phyloP scores from a whole-genome alignment of 2,329 filamentous ascomycete species.

The Cephalotrichum gorgonifer region DNA sequence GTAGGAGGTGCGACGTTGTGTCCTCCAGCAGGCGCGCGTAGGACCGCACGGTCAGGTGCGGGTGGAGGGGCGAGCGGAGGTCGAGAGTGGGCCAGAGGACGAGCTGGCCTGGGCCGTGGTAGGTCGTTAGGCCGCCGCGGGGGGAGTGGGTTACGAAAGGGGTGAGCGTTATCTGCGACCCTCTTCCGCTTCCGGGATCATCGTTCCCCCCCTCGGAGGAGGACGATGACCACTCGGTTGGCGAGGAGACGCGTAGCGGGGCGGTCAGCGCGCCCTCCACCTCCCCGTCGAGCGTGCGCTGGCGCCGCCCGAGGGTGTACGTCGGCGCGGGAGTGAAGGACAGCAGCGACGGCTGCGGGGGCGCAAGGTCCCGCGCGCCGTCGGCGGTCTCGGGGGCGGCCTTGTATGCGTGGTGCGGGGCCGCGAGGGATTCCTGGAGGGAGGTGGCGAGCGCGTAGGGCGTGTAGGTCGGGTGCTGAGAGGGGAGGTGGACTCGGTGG shows the following conservation, averaged over 20 bases:
- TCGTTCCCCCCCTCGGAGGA: neutral
- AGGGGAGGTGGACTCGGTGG: conserved; percentile 2
- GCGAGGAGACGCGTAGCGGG: conserved; percentile 25
- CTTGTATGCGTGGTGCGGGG: conserved; percentile 4
- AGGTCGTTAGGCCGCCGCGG: conserved; percentile 87
- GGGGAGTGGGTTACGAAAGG: conserved; percentile 60
- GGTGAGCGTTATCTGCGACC: conserved; percentile 17
- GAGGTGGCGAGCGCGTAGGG: conserved; percentile 12
- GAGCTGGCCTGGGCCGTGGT: conserved; percentile 88
- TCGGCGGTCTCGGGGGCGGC: neutral
- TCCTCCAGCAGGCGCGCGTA: conserved; percentile 75
- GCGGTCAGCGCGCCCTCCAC: conserved; percentile 34
- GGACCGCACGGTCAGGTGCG: conserved; percentile 54
- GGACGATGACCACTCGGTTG: neutral
- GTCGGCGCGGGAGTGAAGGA: conserved; percentile 76
- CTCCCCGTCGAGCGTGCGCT: conserved; percentile 36
- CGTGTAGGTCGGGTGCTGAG: conserved; percentile 1
- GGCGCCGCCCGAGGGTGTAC: conserved; percentile 83
- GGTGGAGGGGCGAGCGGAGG: conserved; percentile 48
- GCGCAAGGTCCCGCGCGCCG: too few species aligned
- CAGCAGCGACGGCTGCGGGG: conserved; percentile 61
- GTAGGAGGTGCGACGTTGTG: conserved; percentile 58
- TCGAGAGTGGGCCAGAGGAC: conserved; percentile 92
- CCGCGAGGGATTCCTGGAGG: conserved; percentile 22
- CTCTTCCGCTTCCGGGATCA: conserved; percentile 16